Evolutionary conservation across 345 rosid genomes (phyloP), one percentile per base, ranked within the genome.

Genomic region (Populus pruinosa): DNA sequence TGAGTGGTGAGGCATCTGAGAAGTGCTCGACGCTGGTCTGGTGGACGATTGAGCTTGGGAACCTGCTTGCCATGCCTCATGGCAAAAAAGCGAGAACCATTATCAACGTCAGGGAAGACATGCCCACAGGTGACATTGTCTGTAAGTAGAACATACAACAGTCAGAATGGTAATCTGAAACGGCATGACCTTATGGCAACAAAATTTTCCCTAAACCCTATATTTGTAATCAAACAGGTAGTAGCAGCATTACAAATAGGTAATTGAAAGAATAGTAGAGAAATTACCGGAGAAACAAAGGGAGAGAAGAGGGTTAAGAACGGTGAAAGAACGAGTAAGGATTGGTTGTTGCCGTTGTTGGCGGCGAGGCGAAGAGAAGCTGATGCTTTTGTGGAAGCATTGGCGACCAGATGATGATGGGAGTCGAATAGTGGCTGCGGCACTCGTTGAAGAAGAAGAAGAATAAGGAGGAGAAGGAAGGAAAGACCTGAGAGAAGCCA

Each of bases 31-130:
- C 97, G 87, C 82, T 94, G 98, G 83, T 91, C 98, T 1, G 97
- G 97, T 17, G 98, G 98, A 73, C 98, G 85, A 66, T 91, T 94
- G 35, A 94, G 93, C 89, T 91, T 94, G 63, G 98, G 97, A 10
- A 94, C 97, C 53, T 90, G 80, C 73, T 87, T 82, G 23, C 97
- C 98, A 49, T 94, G 98, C 47, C 98, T 85, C 98, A 94, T 94
- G 0, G 92, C 93, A 49, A 65, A 91, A 8, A 94, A n/a, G 27
- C 93, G 94, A 74, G 86, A 70, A 3, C 97, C 92, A 7, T 89
- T 89, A 5, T 87, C 88, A 1, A 90, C 70, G 10, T 78, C 67
- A 70, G 84, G 76, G 73, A 93, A 88, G 14, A 85, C 86, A 11
- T 75, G 72, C 76, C 85, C 93, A 69, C 79, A 89, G 63, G 88